Percentiles rank a stretch among this genome's conserved stretches.
Conservation (phyloP, 1,284 basidiomycete species). For the Trichosporon inkin region DNA sequence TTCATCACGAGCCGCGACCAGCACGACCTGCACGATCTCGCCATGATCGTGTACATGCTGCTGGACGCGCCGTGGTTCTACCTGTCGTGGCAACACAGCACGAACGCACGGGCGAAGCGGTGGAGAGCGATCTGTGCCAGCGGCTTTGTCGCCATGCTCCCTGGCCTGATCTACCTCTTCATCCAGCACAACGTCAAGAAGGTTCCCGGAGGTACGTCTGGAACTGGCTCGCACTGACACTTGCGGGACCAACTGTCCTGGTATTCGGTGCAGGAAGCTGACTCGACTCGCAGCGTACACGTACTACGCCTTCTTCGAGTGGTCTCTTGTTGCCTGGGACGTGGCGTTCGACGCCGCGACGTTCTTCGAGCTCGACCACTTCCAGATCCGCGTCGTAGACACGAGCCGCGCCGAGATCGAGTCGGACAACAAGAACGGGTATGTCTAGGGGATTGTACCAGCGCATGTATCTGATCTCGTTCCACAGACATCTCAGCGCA, state of each 20-base stretch:
- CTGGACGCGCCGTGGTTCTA: slow-evolving; percentile 85
- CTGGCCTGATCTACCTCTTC: slow-evolving; percentile 78
- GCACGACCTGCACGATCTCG: slow-evolving; percentile 72
- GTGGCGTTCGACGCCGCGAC: slow-evolving; percentile 69
- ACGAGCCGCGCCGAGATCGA: slow-evolving; percentile 14
- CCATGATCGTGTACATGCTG: slow-evolving; percentile 80
- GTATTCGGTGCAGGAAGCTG: slow-evolving; percentile 4
- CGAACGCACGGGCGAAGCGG: slow-evolving; percentile 12
- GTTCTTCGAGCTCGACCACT: slow-evolving; percentile 58
- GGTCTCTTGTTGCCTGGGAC: slow-evolving; percentile 75
- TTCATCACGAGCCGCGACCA: slow-evolving; percentile 64
- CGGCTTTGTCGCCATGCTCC: slow-evolving; percentile 63
- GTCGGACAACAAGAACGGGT: slow-evolving; percentile 18
- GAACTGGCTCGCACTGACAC: no score
- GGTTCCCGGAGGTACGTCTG: slow-evolving; percentile 68
- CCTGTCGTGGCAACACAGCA: slow-evolving; percentile 57
- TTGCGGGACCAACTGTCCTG: background rate
- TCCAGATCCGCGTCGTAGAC: slow-evolving; percentile 23
- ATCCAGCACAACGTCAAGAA: slow-evolving; percentile 74
- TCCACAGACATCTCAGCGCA: slow-evolving; percentile 1
- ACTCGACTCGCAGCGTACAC: slow-evolving; percentile 65
- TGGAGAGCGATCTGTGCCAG: slow-evolving; percentile 9
- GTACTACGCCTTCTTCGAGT: slow-evolving; percentile 78
- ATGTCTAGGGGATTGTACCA: slow-evolving; percentile 9
- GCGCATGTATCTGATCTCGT: slow-evolving; percentile 11